Evolutionary conservation across 2,329 filamentous ascomycete genomes (phyloP).

Genomic region (Ceratocystis variospora): DNA sequence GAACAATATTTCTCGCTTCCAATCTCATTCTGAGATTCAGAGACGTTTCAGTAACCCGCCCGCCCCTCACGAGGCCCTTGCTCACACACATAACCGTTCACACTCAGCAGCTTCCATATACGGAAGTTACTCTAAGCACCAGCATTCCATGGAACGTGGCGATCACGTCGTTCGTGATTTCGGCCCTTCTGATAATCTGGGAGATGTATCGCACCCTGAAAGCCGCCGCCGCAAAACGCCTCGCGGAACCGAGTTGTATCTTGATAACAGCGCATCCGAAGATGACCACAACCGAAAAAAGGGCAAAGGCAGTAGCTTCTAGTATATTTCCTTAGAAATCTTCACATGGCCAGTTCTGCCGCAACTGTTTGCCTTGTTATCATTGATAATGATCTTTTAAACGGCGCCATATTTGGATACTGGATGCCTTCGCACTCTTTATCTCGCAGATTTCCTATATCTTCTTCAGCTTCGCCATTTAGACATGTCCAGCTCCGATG

Average conservation of each 20-base stretch:
- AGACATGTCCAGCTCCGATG: neutral
- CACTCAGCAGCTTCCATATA: constrained; percentile 11
- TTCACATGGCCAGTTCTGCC: neutral
- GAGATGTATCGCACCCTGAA: constrained; percentile 13
- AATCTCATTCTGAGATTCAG: constrained; percentile 5
- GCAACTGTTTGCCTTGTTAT: neutral
- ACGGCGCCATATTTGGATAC: neutral
- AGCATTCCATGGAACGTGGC: constrained; percentile 4
- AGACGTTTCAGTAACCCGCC: constrained; percentile 16
- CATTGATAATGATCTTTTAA: neutral
- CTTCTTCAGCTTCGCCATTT: constrained; percentile 1
- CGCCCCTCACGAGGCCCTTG: constrained; percentile 3
- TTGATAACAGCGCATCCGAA: constrained; percentile 1
- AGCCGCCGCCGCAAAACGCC: constrained; percentile 17
- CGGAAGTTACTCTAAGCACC: constrained; percentile 4
- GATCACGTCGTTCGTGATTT: constrained; percentile 6
- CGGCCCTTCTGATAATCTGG: neutral
- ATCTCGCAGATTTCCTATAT: neutral
- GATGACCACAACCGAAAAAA: constrained; percentile 9
- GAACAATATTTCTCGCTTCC: neutral
- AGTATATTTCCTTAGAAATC: neutral
- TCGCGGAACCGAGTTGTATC: constrained; percentile 14
- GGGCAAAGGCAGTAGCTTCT: constrained; percentile 9
- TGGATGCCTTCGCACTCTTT: neutral
- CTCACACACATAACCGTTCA: constrained; percentile 11